phyloP scores from a whole-genome alignment of 179 eudicot species.

The Monotropa hypopitys region DNA sequence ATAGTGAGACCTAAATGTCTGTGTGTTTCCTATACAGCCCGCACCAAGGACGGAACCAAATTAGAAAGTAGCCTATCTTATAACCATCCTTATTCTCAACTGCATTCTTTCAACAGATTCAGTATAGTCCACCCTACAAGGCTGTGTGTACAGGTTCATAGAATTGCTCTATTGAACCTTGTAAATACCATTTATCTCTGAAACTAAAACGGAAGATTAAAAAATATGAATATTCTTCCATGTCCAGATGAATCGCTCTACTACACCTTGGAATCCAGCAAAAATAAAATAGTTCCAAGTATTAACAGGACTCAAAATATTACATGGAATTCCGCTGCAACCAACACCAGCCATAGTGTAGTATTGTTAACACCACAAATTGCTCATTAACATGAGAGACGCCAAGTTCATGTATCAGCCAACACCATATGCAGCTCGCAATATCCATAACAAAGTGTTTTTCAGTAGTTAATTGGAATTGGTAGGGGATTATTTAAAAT shows the following conservation, averaged over 20 bases:
- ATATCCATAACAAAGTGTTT: not conserved
- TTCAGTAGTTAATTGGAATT: not conserved
- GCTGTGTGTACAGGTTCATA: not conserved
- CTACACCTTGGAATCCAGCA: not conserved
- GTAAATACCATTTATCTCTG: not conserved
- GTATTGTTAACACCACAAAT: not conserved
- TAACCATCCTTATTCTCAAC: not conserved
- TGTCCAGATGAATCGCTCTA: not conserved
- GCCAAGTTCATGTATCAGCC: not conserved
- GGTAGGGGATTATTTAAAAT: not conserved
- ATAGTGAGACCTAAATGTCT: not conserved
- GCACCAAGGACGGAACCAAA: not conserved
- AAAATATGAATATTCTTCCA: not conserved
- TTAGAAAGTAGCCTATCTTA: not conserved
- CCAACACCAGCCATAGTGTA: not conserved
- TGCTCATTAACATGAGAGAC: not conserved
- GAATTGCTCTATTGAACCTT: not conserved
- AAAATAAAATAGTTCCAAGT: not conserved
- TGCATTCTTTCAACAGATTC: not conserved
- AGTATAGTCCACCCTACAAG: not conserved
- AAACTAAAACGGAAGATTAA: not conserved
- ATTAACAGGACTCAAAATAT: not conserved
- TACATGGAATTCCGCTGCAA: not conserved
- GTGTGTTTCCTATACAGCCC: not conserved
- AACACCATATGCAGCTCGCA: not conserved